These are phyloP conservation scores for Clavulina sp. DNA, from an alignment of 768 basidiomycete genomes.

Conservation along the genomic window DNA sequence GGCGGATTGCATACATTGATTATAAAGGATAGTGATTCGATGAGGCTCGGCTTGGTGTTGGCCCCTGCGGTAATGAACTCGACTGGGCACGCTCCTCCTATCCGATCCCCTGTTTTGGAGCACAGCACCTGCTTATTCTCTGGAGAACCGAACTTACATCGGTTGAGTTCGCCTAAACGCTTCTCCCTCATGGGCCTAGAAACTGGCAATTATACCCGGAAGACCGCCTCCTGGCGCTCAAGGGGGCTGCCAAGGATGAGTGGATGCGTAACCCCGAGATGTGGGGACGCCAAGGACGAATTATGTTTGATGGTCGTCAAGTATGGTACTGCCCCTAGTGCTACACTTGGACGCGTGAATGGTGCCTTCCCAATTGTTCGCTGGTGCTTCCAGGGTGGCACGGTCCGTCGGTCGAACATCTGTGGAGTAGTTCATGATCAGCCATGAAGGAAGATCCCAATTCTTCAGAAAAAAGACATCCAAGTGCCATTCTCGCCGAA, in stretches of 20 bases:
- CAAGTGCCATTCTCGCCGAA: constrained; percentile 18
- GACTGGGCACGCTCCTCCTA: too few species aligned
- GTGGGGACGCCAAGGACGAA: constrained; percentile 17
- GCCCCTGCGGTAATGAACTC: too few species aligned
- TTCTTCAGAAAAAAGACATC: constrained; percentile 15
- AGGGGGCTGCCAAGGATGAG: constrained; percentile 19
- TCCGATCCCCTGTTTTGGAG: too few species aligned
- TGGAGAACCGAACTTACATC: constrained; percentile 14
- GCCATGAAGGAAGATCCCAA: neutral
- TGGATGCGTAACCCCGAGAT: constrained; percentile 19
- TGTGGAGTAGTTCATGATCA: constrained; percentile 15
- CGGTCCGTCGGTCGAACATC: constrained; percentile 10
- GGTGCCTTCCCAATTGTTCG: constrained; percentile 22
- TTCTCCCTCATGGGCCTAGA: constrained; percentile 16
- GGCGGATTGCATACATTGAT: too few species aligned
- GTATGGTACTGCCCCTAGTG: constrained; percentile 20
- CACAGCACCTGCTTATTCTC: too few species aligned
- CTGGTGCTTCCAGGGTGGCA: constrained; percentile 15
- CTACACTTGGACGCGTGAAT: constrained; percentile 23
- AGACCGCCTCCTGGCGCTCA: constrained; percentile 19
- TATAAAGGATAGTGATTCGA: too few species aligned
- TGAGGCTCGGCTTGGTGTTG: too few species aligned
- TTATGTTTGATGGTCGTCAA: constrained; percentile 22
- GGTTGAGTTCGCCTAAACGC: constrained; percentile 13
- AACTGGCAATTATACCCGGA: constrained; percentile 17